A percentile compares a stretch with the other conserved stretches of the same genome.
Evolutionary conservation across 306 rosid genomes (phyloP).

Genomic region (Prunus salicina): DNA sequence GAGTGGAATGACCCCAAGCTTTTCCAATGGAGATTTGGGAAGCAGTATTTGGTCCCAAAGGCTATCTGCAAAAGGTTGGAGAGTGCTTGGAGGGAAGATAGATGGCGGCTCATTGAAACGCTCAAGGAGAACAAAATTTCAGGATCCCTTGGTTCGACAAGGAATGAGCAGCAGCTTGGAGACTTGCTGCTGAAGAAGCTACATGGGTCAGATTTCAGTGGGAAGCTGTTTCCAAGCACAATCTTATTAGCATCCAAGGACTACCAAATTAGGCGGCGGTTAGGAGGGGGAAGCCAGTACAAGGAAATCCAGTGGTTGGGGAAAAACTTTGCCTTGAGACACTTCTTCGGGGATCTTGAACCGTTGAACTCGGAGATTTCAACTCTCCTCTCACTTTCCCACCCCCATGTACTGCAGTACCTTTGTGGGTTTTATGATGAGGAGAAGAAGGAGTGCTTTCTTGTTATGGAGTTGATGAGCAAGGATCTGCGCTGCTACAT

Average conservation of each 20-base stretch:
- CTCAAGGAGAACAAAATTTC: constrained; percentile 48
- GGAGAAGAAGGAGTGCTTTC: constrained; percentile 64
- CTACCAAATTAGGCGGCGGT: constrained; percentile 59
- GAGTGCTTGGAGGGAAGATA: constrained; percentile 69
- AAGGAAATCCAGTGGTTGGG: constrained; percentile 97
- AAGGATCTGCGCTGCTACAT: constrained; percentile 62
- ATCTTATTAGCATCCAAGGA: constrained; percentile 55
- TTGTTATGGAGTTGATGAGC: constrained; percentile 74
- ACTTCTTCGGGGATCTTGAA: constrained; percentile 55
- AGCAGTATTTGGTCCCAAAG: constrained; percentile 76
- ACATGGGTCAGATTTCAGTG: constrained; percentile 31
- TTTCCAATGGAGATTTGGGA: constrained; percentile 88
- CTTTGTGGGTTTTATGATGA: constrained; percentile 73
- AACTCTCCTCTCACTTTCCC: constrained; percentile 57
- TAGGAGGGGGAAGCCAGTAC: constrained; percentile 56
- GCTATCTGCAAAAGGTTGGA: constrained; percentile 57
- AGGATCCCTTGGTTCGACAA: constrained; percentile 20
- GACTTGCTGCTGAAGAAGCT: constrained; percentile 53
- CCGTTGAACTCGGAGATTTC: constrained; percentile 45
- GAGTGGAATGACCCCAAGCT: constrained; percentile 83
- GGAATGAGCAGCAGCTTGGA: constrained; percentile 50
- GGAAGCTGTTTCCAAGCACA: constrained; percentile 46
- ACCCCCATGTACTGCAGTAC: constrained; percentile 69
- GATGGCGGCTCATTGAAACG: constrained; percentile 67
- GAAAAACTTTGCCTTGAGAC: constrained; percentile 63